Conservation (phyloP, 306 rosid species). For the Trifolium fragiferum region DNA sequence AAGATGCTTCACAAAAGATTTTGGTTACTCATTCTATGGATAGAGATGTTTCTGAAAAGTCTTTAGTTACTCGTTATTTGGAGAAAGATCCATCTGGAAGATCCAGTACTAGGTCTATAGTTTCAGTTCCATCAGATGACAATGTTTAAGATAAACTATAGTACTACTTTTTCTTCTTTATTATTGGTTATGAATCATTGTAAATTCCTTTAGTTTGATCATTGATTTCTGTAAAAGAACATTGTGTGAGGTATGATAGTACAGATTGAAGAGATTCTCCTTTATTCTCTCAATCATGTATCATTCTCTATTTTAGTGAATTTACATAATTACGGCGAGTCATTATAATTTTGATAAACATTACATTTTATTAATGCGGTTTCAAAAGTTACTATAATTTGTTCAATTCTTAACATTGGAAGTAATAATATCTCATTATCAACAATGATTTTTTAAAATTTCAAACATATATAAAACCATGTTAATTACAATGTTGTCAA, state of each 20-base stretch:
- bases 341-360: too few species aligned
- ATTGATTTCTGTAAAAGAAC: slow-evolving; percentile 28
- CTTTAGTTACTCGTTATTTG: slow-evolving; percentile 46
- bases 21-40: slow-evolving; percentile 38
- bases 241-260: slow-evolving; percentile 14
- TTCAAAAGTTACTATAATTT: neutral
- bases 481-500: too few species aligned
- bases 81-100: slow-evolving; percentile 43
- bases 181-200: slow-evolving; percentile 38
- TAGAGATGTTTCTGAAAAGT: slow-evolving; percentile 53
- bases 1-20: slow-evolving; percentile 47
- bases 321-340: too few species aligned
- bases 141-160: slow-evolving; percentile 47
- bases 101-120: slow-evolving; percentile 45
- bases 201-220: slow-evolving; percentile 37
- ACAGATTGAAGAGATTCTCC: slow-evolving; percentile 23
- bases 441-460: too few species aligned
- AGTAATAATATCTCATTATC: too few species aligned
- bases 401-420: neutral
- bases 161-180: neutral
- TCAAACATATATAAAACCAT: too few species aligned
- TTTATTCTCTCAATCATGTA: neutral
- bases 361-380: neutral
- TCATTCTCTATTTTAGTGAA: too few species aligned
- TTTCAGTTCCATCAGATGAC: slow-evolving; percentile 53